phyloP scores from a whole-genome alignment of 306 rosid species.

The Vigna reflexopilosa region DNA sequence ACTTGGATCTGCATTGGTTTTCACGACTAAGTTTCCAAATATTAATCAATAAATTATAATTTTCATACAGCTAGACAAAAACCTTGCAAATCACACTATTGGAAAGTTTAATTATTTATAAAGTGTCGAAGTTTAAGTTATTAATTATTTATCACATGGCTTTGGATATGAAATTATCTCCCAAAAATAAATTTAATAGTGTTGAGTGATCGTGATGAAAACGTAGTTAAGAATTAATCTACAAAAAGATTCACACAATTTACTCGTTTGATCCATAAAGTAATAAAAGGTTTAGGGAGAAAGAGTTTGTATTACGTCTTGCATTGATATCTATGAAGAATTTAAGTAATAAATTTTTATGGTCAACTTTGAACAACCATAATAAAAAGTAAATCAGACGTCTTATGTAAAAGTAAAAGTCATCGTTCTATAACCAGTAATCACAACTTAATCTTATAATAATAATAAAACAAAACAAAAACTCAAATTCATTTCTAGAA shows the following conservation, averaged over 20 bases:
- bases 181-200: not conserved
- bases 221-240: not conserved
- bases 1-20: not conserved
- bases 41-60: not conserved
- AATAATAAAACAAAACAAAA: too few relatives aligned
- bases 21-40: not conserved
- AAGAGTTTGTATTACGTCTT: not conserved
- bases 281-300: not conserved
- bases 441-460: too few relatives aligned
- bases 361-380: not conserved
- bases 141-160: slow-evolving; percentile 1
- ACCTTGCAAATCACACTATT: not conserved
- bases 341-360: not conserved
- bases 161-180: not conserved
- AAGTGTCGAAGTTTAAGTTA: not conserved
- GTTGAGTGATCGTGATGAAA: not conserved
- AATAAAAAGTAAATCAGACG: too few relatives aligned
- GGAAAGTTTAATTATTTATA: not conserved
- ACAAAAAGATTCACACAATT: too few relatives aligned
- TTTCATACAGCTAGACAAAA: not conserved
- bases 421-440: too few relatives aligned
- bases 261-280: not conserved
- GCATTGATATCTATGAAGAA: not conserved
- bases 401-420: too few relatives aligned
- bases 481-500: too few relatives aligned